Evolutionary conservation across 192 early-diverging fungal genomes (phyloP), one percentile per base, ranked within the genome.

Genomic region (Helicostylum pulchrum): DNA sequence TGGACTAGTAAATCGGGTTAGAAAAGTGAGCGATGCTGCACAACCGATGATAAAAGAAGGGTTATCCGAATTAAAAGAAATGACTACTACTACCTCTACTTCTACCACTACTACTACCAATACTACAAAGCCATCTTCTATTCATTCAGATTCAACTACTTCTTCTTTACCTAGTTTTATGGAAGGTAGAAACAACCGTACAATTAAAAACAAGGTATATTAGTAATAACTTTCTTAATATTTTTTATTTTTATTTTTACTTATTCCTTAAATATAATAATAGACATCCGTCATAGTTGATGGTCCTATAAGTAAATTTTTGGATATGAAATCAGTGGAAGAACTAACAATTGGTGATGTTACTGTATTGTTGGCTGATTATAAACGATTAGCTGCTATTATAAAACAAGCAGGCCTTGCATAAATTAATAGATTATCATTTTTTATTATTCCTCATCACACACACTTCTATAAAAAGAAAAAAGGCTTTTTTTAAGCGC

Each of bases 381-480:
- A 75, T 45, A 75, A 75, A 30, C 44, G 73, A 55, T 44, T 75
- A 17, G 63, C 73, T 50, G 67, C 73, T 26, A 70, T 75, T 39
- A 43, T 75, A 32, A 75, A 75, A 19, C 73, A 75, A 54, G 17
- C 63, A 7, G 58, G 66, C 34, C 46, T 65, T 15, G 32, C 53
- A 19, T 54, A 49, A 26, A 26, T 26, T 26, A 26, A 26, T 26
- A 26, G 26, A 46, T 46, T 23, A n/a, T n/a, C n/a, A n/a, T 19
- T 21, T 49, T 44, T 3, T 7, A 0, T 48, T 17, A 12, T 48
- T 14, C 46, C 4, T 19, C 12, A 48, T 26, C 26, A 26, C 26
- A 26, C 26, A n/a, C n/a, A n/a, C n/a, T n/a, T 26, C 0, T 26
- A 26, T 26, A 26, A 2, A 26, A 26, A n/a, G n/a, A n/a, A 26